phyloP scores from a whole-genome alignment of 148 eudicot species.

The Silene uniflora region DNA sequence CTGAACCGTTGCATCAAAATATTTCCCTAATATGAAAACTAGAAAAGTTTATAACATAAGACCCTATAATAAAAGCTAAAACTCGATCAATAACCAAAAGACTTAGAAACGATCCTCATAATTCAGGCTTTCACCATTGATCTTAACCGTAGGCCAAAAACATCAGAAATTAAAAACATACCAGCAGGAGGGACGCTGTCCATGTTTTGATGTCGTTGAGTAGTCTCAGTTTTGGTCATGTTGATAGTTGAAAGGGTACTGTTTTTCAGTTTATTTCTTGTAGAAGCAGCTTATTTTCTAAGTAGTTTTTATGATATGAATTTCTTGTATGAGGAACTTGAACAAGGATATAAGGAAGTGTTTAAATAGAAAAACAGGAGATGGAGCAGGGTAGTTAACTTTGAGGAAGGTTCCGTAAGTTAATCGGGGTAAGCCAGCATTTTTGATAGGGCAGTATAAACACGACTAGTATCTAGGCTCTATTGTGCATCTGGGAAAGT shows the following conservation, averaged over 20 bases:
- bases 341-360: not conserved
- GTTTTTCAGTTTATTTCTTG: not conserved
- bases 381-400: not conserved
- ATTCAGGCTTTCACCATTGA: too few relatives aligned
- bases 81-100: too few relatives aligned
- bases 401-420: not conserved
- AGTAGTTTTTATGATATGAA: not conserved
- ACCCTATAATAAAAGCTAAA: too few relatives aligned
- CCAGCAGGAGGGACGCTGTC: conserved; percentile 49
- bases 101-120: too few relatives aligned
- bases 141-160: too few relatives aligned
- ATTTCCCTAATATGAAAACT: too few relatives aligned
- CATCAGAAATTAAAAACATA: not conserved
- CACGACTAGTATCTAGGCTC: conserved; percentile 10
- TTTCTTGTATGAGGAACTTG: not conserved
- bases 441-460: conserved; percentile 1
- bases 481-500: not conserved
- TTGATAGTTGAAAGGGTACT: not conserved
- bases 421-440: not conserved
- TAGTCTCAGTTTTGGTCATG: not conserved
- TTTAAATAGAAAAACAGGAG: not conserved
- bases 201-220: conserved; percentile 26
- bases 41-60: too few relatives aligned
- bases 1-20: too few relatives aligned
- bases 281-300: not conserved